phyloP scores from a whole-genome alignment of 1,284 basidiomycete species.

The Cutaneotrichosporon daszewskae region DNA sequence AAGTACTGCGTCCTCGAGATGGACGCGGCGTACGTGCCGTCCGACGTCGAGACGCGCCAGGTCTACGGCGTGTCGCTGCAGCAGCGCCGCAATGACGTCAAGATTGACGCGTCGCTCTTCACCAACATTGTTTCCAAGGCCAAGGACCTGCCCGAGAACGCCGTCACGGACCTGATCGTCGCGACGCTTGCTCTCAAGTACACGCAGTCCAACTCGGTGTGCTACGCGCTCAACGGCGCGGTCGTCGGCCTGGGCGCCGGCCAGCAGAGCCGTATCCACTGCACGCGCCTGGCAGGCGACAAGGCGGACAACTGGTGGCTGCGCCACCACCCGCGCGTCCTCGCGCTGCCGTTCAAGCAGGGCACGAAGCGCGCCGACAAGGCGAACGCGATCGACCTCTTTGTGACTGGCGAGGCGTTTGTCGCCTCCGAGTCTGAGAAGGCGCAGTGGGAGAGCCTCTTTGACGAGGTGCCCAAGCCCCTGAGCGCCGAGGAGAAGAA shows the following conservation, averaged over 20 bases:
- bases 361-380: conserved; percentile 94
- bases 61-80: conserved; percentile 90
- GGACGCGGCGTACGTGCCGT: conserved; percentile 70
- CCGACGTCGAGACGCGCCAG: conserved; percentile 81
- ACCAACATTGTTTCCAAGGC: conserved; percentile 81
- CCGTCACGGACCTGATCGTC: conserved; percentile 79
- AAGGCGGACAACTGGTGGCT: conserved; percentile 99
- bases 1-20: conserved; percentile 98
- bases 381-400: conserved; percentile 95
- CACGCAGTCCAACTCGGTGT: conserved; percentile 98
- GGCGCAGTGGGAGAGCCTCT: conserved; percentile 83
- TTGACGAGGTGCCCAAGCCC: conserved; percentile 66
- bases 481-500: conserved; percentile 68
- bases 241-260: conserved; percentile 96
- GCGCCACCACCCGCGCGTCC: conserved; percentile 86
- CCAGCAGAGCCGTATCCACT: conserved; percentile 98
- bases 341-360: conserved; percentile 72
- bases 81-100: conserved; percentile 86
- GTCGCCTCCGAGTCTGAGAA: conserved; percentile 72
- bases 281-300: conserved; percentile 91
- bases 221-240: conserved; percentile 88
- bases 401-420: conserved; percentile 82
- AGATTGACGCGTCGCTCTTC: conserved; percentile 78
- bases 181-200: conserved; percentile 97
- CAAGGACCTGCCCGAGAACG: conserved; percentile 69